Conservation (phyloP, 768 basidiomycete genomes). For the Naematelia encephala region DNA sequence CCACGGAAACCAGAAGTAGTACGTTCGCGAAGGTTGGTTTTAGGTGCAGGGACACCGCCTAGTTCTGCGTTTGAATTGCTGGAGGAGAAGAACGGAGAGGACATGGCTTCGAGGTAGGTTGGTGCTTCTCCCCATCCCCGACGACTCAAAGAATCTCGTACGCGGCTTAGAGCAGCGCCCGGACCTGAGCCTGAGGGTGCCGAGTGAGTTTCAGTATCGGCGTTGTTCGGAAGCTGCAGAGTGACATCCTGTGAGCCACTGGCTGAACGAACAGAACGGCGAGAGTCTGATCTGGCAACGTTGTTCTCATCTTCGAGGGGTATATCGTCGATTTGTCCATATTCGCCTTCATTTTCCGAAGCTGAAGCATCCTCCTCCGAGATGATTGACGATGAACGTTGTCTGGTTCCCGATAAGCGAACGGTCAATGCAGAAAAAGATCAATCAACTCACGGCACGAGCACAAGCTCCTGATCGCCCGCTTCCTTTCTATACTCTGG, state of each 20-base stretch:
- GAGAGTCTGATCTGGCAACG: neutral
- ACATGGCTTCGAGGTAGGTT: slow-evolving; percentile 44
- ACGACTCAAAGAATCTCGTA: slow-evolving; percentile 5
- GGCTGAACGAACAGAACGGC: neutral
- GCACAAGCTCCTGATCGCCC: slow-evolving; percentile 42
- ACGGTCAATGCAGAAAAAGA: neutral
- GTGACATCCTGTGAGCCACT: neutral
- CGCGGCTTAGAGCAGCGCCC: slow-evolving; percentile 5
- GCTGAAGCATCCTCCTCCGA: neutral
- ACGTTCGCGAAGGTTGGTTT: slow-evolving; percentile 17
- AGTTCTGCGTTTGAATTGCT: neutral
- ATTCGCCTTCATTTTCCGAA: neutral
- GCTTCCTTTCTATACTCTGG: slow-evolving; percentile 42
- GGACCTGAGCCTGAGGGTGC: neutral
- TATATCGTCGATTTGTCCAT: too few relatives aligned
- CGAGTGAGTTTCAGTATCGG: neutral
- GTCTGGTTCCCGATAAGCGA: neutral
- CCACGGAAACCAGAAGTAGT: slow-evolving; percentile 33
- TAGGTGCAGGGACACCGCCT: slow-evolving; percentile 15
- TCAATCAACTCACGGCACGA: slow-evolving; percentile 40
- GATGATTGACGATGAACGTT: neutral
- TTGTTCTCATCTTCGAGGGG: too few relatives aligned
- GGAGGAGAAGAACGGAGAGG: slow-evolving; percentile 18
- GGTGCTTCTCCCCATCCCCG: slow-evolving; percentile 42
- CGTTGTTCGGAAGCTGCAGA: neutral